Conservation (phyloP, 1,284 basidiomycete genomes). For the Austroboletus niveus region DNA sequence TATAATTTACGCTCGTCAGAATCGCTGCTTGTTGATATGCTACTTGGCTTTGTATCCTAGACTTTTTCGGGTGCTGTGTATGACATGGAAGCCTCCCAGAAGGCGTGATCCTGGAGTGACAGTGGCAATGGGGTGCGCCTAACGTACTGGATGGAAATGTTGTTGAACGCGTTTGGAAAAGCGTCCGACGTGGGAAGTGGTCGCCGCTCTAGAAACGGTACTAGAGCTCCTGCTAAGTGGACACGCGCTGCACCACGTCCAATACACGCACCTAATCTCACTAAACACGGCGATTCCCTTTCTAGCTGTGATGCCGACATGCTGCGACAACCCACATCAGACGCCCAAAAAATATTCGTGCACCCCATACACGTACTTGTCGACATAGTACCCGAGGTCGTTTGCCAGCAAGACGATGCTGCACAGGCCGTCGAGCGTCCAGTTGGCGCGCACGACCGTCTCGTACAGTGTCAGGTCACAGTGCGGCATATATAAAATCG, state of each 20-base stretch:
- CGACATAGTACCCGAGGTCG: slow-evolving; percentile 43
- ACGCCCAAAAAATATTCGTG: slow-evolving; percentile 9
- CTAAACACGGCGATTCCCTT: slow-evolving; percentile 29
- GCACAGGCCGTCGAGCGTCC: slow-evolving; percentile 41
- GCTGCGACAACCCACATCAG: slow-evolving; percentile 31
- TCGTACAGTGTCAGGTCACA: slow-evolving; percentile 72
- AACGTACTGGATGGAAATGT: slow-evolving; percentile 56
- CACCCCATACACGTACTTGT: slow-evolving; percentile 39
- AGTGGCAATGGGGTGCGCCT: slow-evolving; percentile 13
- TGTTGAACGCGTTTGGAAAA: slow-evolving; percentile 69
- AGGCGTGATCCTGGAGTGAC: slow-evolving; percentile 20
- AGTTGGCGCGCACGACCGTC: slow-evolving; percentile 58
- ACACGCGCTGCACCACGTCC: background rate
- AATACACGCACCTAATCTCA: slow-evolving; percentile 25
- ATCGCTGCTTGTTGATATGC: slow-evolving; percentile 29
- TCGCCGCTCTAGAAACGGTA: slow-evolving; percentile 43
- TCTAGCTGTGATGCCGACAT: slow-evolving; percentile 30
- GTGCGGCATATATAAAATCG: slow-evolving; percentile 74
- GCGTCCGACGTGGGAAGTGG: slow-evolving; percentile 46
- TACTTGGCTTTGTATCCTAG: slow-evolving; percentile 26
- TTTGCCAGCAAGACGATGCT: slow-evolving; percentile 46
- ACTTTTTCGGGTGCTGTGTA: background rate
- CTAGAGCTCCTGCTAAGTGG: slow-evolving; percentile 31
- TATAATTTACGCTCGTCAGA: slow-evolving; percentile 25
- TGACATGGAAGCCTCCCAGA: background rate